phyloP scores from a whole-genome alignment of 768 basidiomycete genomes.

The Russula brevipes region DNA sequence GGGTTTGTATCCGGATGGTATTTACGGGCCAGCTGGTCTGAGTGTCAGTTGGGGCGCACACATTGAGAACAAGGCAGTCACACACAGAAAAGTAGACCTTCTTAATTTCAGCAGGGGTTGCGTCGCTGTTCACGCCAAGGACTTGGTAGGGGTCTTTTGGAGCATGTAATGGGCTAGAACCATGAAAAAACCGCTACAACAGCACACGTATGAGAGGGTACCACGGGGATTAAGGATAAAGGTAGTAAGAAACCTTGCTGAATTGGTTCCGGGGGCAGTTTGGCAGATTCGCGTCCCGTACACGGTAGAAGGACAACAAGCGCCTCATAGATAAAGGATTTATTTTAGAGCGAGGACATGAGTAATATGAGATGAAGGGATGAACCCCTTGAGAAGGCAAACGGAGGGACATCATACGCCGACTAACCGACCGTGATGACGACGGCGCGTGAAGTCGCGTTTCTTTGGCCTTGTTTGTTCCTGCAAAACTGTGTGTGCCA shows the following conservation, averaged over 20 bases:
- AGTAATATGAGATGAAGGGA: conserved; percentile 43
- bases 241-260: conserved; percentile 13
- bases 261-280: conserved; percentile 13
- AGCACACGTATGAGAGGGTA: conserved; percentile 10
- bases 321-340: conserved; percentile 9
- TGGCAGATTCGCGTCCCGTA: conserved; percentile 5
- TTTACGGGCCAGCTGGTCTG: conserved; percentile 86
- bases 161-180: conserved; percentile 48
- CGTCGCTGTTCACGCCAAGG: conserved; percentile 83
- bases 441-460: neutral
- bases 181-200: conserved; percentile 69
- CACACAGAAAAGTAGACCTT: conserved; percentile 93
- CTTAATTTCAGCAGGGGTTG: conserved; percentile 86
- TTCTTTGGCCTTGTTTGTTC: conserved; percentile 1
- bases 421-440: conserved; percentile 6
- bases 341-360: conserved; percentile 41
- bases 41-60: conserved; percentile 23
- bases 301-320: conserved; percentile 3
- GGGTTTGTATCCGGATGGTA: conserved; percentile 98
- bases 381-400: conserved; percentile 31
- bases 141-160: conserved; percentile 86
- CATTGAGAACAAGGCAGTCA: conserved; percentile 16
- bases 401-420: conserved; percentile 44
- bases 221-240: conserved; percentile 6
- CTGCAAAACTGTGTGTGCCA: neutral